phyloP scores from a whole-genome alignment of 352 stramenopile species.

The Globisporangium cylindrosporum region DNA sequence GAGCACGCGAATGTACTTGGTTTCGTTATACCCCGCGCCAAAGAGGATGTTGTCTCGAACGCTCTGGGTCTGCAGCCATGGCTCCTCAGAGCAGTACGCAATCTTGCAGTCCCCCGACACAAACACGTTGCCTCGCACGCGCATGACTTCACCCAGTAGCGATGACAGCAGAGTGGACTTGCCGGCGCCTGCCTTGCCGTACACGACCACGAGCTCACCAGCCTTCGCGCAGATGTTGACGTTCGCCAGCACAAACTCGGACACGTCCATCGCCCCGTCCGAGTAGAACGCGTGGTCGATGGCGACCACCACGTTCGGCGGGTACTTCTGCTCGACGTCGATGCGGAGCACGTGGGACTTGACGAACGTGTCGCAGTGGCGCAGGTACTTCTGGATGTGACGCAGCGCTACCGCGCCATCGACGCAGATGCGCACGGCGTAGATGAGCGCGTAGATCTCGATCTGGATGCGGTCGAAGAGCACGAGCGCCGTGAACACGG shows the following conservation, averaged over 20 bases:
- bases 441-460: constrained; percentile 32
- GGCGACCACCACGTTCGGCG: constrained; percentile 19
- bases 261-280: constrained; percentile 22
- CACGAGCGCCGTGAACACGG: constrained; percentile 34
- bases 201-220: constrained; percentile 37
- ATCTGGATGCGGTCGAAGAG: constrained; percentile 34
- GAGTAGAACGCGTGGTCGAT: constrained; percentile 35
- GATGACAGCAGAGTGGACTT: constrained; percentile 39
- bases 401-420: background rate
- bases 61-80: constrained; percentile 94
- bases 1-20: constrained; percentile 42
- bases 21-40: constrained; percentile 48
- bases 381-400: constrained; percentile 14
- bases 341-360: constrained; percentile 4
- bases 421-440: constrained; percentile 26
- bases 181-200: constrained; percentile 34
- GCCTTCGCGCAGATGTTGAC: constrained; percentile 26
- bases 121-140: constrained; percentile 25
- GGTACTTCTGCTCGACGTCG: constrained; percentile 13
- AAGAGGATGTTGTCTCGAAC: constrained; percentile 95
- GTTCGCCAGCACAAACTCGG: constrained; percentile 20
- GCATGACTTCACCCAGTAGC: constrained; percentile 33
- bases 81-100: constrained; percentile 82
- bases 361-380: constrained; percentile 9
- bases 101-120: constrained; percentile 28